phyloP scores from a whole-genome alignment of 345 rosid species.

The Melaleuca alternifolia region DNA sequence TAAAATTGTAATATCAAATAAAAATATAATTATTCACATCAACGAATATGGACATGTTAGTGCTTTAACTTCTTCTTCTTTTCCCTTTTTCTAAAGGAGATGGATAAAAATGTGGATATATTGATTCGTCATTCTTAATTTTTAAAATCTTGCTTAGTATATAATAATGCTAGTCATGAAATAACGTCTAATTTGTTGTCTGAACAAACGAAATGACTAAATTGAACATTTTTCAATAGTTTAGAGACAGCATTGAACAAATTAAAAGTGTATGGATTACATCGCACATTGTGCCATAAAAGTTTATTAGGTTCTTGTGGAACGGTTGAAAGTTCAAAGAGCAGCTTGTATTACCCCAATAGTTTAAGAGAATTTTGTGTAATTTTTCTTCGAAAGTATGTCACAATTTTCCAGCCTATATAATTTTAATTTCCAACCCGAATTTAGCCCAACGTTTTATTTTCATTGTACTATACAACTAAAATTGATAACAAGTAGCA shows the following conservation, averaged over 20 bases:
- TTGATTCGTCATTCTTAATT: accelerated
- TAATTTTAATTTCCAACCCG: too few species aligned
- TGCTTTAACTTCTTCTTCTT: not conserved
- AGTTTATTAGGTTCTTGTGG: not conserved
- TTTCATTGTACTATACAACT: too few species aligned
- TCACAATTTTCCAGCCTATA: not conserved
- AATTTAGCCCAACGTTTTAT: too few species aligned
- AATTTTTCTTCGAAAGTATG: not conserved
- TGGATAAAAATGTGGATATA: not conserved
- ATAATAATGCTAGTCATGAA: not conserved
- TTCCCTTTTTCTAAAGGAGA: not conserved
- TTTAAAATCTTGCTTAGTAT: not conserved
- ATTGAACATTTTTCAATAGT: not conserved
- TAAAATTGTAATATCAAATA: not conserved
- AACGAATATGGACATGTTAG: not conserved
- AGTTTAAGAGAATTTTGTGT: not conserved
- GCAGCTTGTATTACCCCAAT: accelerated
- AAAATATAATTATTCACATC: not conserved
- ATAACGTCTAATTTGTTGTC: not conserved
- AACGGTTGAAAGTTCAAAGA: not conserved
- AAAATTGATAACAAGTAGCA: too few species aligned
- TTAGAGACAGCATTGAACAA: not conserved
- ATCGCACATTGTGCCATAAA: not conserved
- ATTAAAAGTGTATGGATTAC: accelerated
- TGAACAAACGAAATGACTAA: not conserved